Base-by-base conservation (phyloP, 1,139 yeast genomes). In the Blastobotrys persicus region DNA sequence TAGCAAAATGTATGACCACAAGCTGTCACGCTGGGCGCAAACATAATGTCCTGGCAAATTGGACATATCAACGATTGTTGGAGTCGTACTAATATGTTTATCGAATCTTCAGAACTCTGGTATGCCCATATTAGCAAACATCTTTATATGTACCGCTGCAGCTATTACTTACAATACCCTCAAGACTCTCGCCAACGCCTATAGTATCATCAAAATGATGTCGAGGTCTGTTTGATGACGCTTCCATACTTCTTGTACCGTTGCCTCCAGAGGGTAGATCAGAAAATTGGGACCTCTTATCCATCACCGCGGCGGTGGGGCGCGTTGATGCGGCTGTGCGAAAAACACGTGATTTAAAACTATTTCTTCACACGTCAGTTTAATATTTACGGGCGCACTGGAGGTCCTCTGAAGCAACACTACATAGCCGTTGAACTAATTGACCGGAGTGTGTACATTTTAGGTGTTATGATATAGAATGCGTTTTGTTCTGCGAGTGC, bases 1-100 rank as follows among this genome's bases (percentile, higher is more conserved):
- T 59, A 61, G 55, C 71, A 67, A 47, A 64, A 66, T 1, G 68
- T 58, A 46, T 67, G 71, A 2, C 71, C 71, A 50, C 71, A 67
- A 26, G 60, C 53, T 9, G 69, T 65, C 13, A 62, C 59, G 45
- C 58, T 58, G 11, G 71, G 71, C 32, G 57, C 59, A 37, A 59
- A 64, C 59, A 67, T 61, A 16, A 63, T 56, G 17, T 65, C 66
- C 45, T 65, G 69, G 52, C 71, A 67, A 23, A 67, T 59, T 11
- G 67, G 60, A 50, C 71, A 67, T 4, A 58, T 53, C 37, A 66
- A 38, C 16, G 52, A 49, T 28, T 58, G 56, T 46, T 60, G 61
- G 31, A 60, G 49, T 42, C 51, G 46, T 33, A 53, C 20, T 13
- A 59, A 45, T 17, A 50, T 34, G 9, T 51, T 47, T 14, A 56